A percentile compares a stretch with the other conserved stretches of the same genome.
These are phyloP conservation scores for Lotus japonicus DNA, from an alignment of 306 rosid species.

Conservation along the genomic window DNA sequence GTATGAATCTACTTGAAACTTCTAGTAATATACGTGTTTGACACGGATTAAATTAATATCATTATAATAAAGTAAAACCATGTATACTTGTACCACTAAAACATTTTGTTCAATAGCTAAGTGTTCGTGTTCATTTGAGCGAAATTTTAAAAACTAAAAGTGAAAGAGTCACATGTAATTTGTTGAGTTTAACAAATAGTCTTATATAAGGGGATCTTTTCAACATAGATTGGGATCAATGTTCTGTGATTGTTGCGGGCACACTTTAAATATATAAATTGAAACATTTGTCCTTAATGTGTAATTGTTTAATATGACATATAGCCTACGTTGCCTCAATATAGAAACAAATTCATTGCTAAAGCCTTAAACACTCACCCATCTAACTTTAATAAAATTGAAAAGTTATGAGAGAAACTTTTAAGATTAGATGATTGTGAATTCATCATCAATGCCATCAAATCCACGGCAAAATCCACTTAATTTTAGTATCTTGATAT, in stretches of 20 bases:
- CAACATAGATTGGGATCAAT: slow-evolving; percentile 43
- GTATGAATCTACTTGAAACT: too few species aligned
- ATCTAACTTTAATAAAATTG: too few species aligned
- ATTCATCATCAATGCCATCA: too few species aligned
- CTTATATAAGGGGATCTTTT: slow-evolving; percentile 32
- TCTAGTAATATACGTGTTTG: too few species aligned
- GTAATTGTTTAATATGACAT: background rate
- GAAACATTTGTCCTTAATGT: slow-evolving; percentile 12
- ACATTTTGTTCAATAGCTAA: slow-evolving; percentile 47
- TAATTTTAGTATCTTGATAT: too few species aligned
- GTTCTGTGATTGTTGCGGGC: slow-evolving; percentile 33
- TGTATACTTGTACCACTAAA: background rate
- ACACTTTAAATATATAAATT: slow-evolving; percentile 10
- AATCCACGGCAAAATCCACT: too few species aligned
- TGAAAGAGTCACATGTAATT: slow-evolving; percentile 18
- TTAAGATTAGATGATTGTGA: too few species aligned
- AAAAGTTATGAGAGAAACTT: too few species aligned
- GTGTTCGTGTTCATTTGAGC: slow-evolving; percentile 26
- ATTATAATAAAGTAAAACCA: background rate
- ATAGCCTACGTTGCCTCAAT: too few species aligned
- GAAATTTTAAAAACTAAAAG: background rate
- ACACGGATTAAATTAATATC: too few species aligned
- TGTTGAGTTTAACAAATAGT: slow-evolving; percentile 1
- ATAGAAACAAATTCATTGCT: too few species aligned
- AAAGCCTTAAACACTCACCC: too few species aligned